Evolutionary conservation across 2,329 filamentous ascomycete genomes (phyloP), one percentile per base, ranked within the genome.

Genomic region (Calonectria ilicicola): DNA sequence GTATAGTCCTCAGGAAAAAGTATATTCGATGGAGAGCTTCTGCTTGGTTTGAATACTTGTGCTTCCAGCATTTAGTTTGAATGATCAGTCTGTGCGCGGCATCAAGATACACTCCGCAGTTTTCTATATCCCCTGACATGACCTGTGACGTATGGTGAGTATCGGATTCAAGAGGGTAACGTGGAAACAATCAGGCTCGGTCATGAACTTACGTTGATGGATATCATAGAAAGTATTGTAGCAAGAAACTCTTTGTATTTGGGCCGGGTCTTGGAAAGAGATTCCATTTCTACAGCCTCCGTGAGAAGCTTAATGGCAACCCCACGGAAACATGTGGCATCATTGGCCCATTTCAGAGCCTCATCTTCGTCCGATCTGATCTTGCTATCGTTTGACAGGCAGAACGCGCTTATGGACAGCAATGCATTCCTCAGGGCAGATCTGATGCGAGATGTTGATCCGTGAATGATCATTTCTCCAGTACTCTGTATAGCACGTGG

Each of bases 221-320:
- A 75, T 3, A 80, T 78, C 79, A 80, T 80, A 0, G 78, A 80
- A n/a, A 80, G 23, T 77, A 80, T 80, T 0, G 79, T 80, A 0
- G 79, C 79, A 1, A 80, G 68, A n/a, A 77, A 77, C 12, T 80
- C 79, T 44, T 80, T 80, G 21, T 80, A 80, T 26, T 77, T 80
- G 5, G 78, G 78, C 27, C 26, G 64, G 1, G 67, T 56, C 1
- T 53, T 14, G 0, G 72, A 56, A 23, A 73, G 62, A 1, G 77
- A 68, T 42, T 76, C 73, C 19, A 63, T 67, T 35, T 78, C 74
- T 1, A 80, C 78, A 1, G 77, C 72, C 5, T 76, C 56, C 14
- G 79, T 79, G 5, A 80, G 51, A 3, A 77, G 51, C 17, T 72
- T 69, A 21, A 80, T 78, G 0, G 78, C 77, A 21, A 72, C 70